Percentiles rank a stretch among this genome's conserved stretches.
Evolutionary conservation across 805 yeast genomes (phyloP).

Genomic region (Kregervanrija fluxuum): DNA sequence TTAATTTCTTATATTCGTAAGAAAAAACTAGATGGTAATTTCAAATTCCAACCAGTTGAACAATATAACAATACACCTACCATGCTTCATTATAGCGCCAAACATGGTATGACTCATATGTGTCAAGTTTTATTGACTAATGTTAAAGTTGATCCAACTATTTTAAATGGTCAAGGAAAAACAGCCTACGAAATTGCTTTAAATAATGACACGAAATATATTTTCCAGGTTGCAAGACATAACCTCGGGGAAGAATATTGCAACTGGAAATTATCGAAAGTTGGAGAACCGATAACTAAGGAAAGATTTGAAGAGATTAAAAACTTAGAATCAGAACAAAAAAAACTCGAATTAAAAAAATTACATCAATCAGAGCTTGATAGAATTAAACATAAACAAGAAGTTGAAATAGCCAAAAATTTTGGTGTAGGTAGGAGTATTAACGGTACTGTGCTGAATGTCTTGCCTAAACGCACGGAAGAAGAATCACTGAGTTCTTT

Average conservation of each 20-base stretch:
- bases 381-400: constrained; percentile 34
- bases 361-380: constrained; percentile 36
- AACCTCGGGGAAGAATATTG: constrained; percentile 62
- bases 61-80: constrained; percentile 60
- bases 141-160: constrained; percentile 65
- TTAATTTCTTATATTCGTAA: constrained; percentile 54
- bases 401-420: constrained; percentile 20
- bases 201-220: constrained; percentile 36
- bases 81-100: constrained; percentile 69
- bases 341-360: constrained; percentile 32
- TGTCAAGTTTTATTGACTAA: constrained; percentile 54
- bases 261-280: constrained; percentile 56
- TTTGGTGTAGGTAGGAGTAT: constrained; percentile 33
- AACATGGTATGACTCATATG: constrained; percentile 59
- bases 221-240: constrained; percentile 63
- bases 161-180: constrained; percentile 44
- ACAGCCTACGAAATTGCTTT: constrained; percentile 64
- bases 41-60: constrained; percentile 45
- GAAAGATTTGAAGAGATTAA: constrained; percentile 46
- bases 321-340: constrained; percentile 27
- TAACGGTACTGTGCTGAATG: constrained; percentile 16
- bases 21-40: constrained; percentile 42
- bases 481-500: constrained; percentile 51
- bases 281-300: constrained; percentile 52
- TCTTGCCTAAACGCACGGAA: constrained; percentile 14